Percentiles rank a stretch among this genome's conserved stretches.
Conservation (phyloP, 179 eudicot genomes). For the Amaranthus tricolor region DNA sequence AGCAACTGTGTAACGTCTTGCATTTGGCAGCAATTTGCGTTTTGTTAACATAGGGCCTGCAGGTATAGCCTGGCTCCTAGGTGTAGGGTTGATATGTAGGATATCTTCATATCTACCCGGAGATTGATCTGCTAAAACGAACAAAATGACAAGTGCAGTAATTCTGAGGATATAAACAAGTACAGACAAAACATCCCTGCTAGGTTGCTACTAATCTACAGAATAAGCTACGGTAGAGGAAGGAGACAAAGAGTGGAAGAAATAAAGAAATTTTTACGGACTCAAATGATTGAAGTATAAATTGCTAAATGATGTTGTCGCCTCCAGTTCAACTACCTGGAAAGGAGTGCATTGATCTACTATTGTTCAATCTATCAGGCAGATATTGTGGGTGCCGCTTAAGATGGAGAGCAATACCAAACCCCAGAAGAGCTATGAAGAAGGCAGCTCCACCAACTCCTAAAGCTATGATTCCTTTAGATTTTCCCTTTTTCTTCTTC, state of each 20-base stretch:
- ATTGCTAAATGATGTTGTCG: conserved; percentile 17
- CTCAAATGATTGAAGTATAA: neutral
- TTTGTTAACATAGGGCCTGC: conserved; percentile 46
- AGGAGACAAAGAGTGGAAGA: neutral
- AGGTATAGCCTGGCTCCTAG: conserved; percentile 45
- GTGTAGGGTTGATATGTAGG: conserved; percentile 47
- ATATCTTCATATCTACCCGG: conserved; percentile 37
- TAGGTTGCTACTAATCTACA: neutral
- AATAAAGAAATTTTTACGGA: neutral
- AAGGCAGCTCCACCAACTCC: conserved; percentile 54
- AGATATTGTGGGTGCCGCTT: conserved; percentile 29
- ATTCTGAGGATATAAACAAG: neutral
- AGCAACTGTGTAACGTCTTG: conserved; percentile 58
- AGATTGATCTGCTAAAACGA: conserved; percentile 27
- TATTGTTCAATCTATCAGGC: conserved; percentile 27
- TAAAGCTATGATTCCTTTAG: conserved; percentile 44
- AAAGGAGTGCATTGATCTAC: conserved; percentile 47
- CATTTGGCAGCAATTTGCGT: conserved; percentile 52
- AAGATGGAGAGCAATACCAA: conserved; percentile 32
- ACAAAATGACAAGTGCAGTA: neutral
- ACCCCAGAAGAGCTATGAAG: conserved; percentile 44
- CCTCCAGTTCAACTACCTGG: conserved; percentile 60
- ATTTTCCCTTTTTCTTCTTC: conserved; percentile 43
- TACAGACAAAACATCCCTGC: neutral
- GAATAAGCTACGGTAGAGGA: neutral